These are phyloP conservation scores for Cornus florida DNA, from an alignment of 148 eudicot species.

Conservation along the genomic window DNA sequence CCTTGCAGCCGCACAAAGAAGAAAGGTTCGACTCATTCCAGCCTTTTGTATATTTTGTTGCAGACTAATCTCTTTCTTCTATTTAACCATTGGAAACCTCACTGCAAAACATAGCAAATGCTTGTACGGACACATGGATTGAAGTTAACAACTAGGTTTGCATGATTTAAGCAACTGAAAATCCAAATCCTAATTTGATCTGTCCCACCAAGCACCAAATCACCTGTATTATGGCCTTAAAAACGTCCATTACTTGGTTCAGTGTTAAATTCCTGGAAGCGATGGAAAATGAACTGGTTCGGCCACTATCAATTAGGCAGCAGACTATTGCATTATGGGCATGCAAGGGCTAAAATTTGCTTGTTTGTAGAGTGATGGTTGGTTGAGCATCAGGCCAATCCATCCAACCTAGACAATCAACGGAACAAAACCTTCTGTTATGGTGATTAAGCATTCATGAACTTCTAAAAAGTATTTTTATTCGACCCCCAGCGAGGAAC, in stretches of 20 bases:
- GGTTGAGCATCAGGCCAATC: neutral
- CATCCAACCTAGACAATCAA: too few species aligned
- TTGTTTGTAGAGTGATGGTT: neutral
- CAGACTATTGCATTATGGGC: neutral
- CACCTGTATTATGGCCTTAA: too few species aligned
- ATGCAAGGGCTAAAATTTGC: neutral
- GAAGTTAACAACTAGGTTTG: neutral
- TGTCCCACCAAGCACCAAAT: neutral
- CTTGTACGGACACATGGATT: neutral
- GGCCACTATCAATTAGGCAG: neutral
- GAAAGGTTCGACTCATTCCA: constrained; percentile 61
- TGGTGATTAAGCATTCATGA: too few species aligned
- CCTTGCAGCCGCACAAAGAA: constrained; percentile 98
- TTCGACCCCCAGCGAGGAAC: too few species aligned
- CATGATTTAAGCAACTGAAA: too few species aligned
- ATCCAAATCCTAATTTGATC: neutral
- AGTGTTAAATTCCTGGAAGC: neutral
- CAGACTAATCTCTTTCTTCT: neutral
- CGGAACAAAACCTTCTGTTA: too few species aligned
- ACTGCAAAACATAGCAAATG: neutral
- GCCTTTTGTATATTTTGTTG: constrained; percentile 8
- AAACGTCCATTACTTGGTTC: neutral
- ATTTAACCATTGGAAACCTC: neutral
- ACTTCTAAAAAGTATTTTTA: too few species aligned
- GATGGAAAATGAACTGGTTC: neutral